phyloP scores from a whole-genome alignment of 768 basidiomycete genomes.

The Lactarius sanguifluus region DNA sequence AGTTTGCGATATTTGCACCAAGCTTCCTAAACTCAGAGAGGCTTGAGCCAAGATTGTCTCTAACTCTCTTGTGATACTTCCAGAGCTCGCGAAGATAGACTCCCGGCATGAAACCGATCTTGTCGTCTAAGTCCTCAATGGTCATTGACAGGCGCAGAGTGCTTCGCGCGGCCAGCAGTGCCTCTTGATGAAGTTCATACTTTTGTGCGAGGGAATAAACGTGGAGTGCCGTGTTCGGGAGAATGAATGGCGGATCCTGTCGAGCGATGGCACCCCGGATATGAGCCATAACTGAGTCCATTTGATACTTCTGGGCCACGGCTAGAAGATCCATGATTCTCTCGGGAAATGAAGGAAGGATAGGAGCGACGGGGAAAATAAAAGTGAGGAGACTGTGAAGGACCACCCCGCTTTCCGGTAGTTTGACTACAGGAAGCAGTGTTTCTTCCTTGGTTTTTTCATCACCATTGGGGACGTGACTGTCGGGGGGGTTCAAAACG shows the following conservation, averaged over 20 bases:
- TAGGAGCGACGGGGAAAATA: not conserved
- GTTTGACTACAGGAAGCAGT: not conserved
- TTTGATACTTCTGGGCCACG: not conserved
- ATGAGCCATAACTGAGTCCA: not conserved
- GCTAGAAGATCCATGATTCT: not conserved
- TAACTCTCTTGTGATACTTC: slow-evolving; percentile 1
- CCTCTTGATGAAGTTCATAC: slow-evolving; percentile 1
- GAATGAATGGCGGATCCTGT: not conserved
- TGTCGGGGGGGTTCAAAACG: not conserved
- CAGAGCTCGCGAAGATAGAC: not conserved
- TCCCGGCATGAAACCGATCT: not conserved
- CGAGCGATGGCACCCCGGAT: not conserved
- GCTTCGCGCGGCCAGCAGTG: not conserved
- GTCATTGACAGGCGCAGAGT: not conserved
- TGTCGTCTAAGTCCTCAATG: not conserved
- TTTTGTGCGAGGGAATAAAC: not conserved
- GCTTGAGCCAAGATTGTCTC: not conserved
- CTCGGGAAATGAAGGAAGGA: not conserved
- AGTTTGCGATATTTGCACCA: not conserved
- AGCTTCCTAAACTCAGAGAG: slow-evolving; percentile 1
- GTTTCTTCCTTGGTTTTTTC: not conserved
- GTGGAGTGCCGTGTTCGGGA: not conserved
- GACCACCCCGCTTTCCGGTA: not conserved
- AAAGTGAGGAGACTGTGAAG: not conserved
- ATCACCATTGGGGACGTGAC: not conserved